Evolutionary conservation across 2,329 filamentous ascomycete species (phyloP).

Genomic region (Paracamarosporium sp.): DNA sequence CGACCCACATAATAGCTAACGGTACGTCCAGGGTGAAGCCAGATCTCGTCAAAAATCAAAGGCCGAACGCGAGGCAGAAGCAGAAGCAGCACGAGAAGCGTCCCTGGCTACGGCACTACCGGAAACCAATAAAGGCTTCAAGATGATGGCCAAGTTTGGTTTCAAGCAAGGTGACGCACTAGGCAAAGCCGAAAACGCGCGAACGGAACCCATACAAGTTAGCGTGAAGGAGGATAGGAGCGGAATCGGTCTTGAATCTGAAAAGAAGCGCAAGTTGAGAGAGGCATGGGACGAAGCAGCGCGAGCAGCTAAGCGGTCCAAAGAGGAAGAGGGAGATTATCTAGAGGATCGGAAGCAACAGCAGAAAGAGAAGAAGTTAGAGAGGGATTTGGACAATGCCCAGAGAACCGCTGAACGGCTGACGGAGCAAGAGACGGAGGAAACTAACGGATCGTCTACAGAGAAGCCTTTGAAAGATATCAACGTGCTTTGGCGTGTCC

Average conservation of each 20-base stretch:
- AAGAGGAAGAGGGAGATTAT: constrained; percentile 53
- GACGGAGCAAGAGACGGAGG: constrained; percentile 52
- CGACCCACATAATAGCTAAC: constrained; percentile 18
- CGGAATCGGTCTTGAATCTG: constrained; percentile 83
- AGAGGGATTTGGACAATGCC: constrained; percentile 75
- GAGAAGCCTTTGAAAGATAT: constrained; percentile 68
- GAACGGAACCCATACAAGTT: constrained; percentile 77
- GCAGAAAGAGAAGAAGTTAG: constrained; percentile 52
- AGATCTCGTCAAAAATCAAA: constrained; percentile 70
- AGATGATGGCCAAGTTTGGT: constrained; percentile 97
- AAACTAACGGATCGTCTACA: constrained; percentile 26
- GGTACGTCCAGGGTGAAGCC: constrained; percentile 29
- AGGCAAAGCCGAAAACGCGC: constrained; percentile 64
- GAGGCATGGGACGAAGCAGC: constrained; percentile 45
- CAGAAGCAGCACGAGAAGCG: constrained; percentile 73
- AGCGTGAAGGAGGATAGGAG: constrained; percentile 78
- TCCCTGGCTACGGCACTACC: constrained; percentile 77
- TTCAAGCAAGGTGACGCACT: constrained; percentile 79
- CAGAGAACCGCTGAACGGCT: constrained; percentile 84
- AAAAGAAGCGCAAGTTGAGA: constrained; percentile 76
- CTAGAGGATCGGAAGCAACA: constrained; percentile 41
- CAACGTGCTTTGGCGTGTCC: constrained; percentile 79
- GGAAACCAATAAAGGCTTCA: constrained; percentile 80
- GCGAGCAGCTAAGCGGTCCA: constrained; percentile 48
- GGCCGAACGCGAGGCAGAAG: constrained; percentile 78